Conservation (phyloP, 176 grass and related monocot species). For the Saccharum spontaneum region DNA sequence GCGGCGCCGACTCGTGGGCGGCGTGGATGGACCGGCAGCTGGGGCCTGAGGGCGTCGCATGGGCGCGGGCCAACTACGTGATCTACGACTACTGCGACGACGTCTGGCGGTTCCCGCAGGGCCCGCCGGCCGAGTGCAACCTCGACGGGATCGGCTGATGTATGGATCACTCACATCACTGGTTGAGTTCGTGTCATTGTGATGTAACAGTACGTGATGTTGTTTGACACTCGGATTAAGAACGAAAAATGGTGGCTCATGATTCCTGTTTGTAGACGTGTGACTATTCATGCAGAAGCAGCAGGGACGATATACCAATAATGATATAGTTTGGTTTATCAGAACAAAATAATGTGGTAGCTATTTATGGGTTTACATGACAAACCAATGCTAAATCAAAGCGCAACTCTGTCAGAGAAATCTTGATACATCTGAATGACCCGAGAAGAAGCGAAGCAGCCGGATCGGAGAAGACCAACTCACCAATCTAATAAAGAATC, state of each 20-base stretch:
- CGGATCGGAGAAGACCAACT: background rate
- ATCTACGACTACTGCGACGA: constrained; percentile 54
- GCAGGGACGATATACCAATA: background rate
- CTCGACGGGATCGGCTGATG: no score
- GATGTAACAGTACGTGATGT: background rate
- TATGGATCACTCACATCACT: no score
- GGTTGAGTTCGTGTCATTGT: background rate
- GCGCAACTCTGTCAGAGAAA: constrained; percentile 13
- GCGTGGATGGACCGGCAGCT: constrained; percentile 40
- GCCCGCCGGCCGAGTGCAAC: no score
- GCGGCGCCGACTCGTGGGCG: background rate
- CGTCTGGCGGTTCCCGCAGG: constrained; percentile 20
- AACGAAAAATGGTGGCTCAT: background rate
- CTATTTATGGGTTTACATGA: background rate
- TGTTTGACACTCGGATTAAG: background rate
- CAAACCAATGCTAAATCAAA: background rate
- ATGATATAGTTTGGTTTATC: background rate
- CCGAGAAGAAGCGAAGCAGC: background rate
- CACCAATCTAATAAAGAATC: constrained; percentile 45
- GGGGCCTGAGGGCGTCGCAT: constrained; percentile 24
- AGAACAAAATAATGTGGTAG: background rate
- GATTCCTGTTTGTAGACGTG: background rate
- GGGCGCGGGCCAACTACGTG: constrained; percentile 38
- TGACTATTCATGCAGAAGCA: background rate
- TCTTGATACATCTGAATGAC: constrained; percentile 30